Percentiles rank a stretch among this genome's conserved stretches.
phyloP scores from a whole-genome alignment of 1,139 yeast genomes.

The Pichia sp. region DNA sequence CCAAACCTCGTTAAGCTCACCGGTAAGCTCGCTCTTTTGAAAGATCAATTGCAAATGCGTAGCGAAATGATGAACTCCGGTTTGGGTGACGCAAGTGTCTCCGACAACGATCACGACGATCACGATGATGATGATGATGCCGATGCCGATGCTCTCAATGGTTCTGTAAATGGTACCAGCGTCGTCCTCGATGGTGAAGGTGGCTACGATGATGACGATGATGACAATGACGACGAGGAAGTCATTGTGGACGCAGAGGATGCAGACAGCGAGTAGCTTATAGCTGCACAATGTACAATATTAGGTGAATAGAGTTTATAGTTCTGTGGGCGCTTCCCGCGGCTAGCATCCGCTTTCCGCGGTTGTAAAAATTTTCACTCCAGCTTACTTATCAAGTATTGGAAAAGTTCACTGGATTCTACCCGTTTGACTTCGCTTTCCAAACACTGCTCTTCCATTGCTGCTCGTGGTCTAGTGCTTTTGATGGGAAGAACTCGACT shows the following conservation, averaged over 20 bases:
- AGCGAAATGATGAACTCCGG: constrained; percentile 23
- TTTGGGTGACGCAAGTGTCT: constrained; percentile 3
- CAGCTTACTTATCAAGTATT: too few species aligned
- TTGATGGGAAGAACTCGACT: too few species aligned
- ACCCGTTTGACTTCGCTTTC: too few species aligned
- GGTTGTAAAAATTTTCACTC: too few species aligned
- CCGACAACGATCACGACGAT: constrained; percentile 7
- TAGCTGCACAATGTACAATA: too few species aligned
- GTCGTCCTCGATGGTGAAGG: constrained; percentile 28
- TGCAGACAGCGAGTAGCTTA: neutral
- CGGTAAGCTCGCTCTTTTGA: constrained; percentile 67
- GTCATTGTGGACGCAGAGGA: constrained; percentile 6
- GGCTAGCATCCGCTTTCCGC: too few species aligned
- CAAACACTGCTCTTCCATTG: too few species aligned
- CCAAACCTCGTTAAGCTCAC: constrained; percentile 78
- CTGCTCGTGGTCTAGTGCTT: too few species aligned
- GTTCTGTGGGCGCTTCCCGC: too few species aligned
- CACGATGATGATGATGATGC: constrained; percentile 22
- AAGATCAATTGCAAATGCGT: constrained; percentile 65
- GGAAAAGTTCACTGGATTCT: too few species aligned
- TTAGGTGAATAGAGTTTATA: too few species aligned
- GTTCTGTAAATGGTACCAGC: constrained; percentile 13
- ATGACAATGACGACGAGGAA: constrained; percentile 8
- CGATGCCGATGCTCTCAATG: constrained; percentile 4
- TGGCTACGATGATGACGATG: constrained; percentile 16